Evolutionary conservation across 2,329 filamentous ascomycete genomes (phyloP).

Genomic region (Ilyonectria mors-panacis): DNA sequence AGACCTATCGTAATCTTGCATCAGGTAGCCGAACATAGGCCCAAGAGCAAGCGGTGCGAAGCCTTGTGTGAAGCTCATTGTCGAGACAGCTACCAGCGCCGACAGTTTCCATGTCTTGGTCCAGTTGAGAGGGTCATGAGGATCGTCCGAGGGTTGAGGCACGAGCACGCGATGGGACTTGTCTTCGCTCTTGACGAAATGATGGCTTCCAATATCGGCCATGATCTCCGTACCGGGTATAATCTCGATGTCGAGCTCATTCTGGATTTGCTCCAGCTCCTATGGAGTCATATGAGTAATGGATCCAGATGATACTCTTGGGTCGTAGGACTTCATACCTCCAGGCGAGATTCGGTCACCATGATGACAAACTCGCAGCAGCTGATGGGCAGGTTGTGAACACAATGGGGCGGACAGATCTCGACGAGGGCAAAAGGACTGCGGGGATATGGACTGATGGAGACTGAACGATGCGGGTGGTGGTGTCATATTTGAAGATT

Average conservation of each 20-base stretch:
- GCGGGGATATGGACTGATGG: neutral
- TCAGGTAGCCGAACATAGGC: slow-evolving; percentile 11
- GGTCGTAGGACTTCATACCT: neutral
- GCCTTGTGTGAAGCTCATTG: slow-evolving; percentile 20
- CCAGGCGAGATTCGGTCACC: slow-evolving; percentile 6
- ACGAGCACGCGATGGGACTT: slow-evolving; percentile 35
- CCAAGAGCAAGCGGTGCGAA: slow-evolving; percentile 11
- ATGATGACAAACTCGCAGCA: neutral
- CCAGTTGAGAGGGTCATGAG: slow-evolving; percentile 21
- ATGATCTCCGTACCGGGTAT: slow-evolving; percentile 39
- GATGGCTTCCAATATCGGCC: slow-evolving; percentile 37
- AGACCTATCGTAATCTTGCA: slow-evolving; percentile 14
- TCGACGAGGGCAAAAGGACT: neutral
- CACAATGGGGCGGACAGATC: too few relatives aligned
- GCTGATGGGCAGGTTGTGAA: neutral
- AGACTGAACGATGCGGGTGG: neutral
- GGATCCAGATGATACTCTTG: neutral
- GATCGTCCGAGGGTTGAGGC: slow-evolving; percentile 26
- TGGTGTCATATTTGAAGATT: neutral
- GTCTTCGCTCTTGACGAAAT: slow-evolving; percentile 32
- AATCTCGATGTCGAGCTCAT: slow-evolving; percentile 39
- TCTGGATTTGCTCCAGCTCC: slow-evolving; percentile 24
- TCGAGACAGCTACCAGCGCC: slow-evolving; percentile 14
- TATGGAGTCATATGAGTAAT: neutral
- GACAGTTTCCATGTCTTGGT: slow-evolving; percentile 10